Conservation (phyloP, 345 rosid species). For the Microcos paniculata region DNA sequence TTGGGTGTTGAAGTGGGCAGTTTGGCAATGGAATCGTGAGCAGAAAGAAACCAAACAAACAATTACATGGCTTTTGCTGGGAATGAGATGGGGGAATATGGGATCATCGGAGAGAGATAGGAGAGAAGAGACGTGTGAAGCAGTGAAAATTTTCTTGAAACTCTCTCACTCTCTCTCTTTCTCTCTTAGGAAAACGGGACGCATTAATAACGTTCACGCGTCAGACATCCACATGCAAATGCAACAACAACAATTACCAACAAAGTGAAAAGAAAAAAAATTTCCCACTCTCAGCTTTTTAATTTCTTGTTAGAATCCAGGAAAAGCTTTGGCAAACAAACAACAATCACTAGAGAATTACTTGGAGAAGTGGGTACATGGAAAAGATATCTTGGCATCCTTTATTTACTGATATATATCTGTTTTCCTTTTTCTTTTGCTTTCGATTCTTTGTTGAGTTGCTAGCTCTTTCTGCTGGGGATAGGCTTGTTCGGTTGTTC, state of each 20-base stretch:
- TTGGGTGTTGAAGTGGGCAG: constrained; percentile 1
- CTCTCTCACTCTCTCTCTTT: neutral
- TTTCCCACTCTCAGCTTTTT: neutral
- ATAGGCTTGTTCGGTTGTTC: constrained; percentile 18
- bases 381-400: too few species aligned
- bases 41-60: neutral
- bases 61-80: neutral
- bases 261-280: neutral
- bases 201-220: constrained; percentile 36
- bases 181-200: constrained; percentile 28
- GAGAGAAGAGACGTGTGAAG: constrained; percentile 20
- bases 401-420: neutral
- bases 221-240: constrained; percentile 31
- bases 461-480: constrained; percentile 11
- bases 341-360: too few species aligned
- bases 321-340: too few species aligned
- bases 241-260: neutral
- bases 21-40: neutral
- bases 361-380: too few species aligned
- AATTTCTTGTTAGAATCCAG: neutral
- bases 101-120: neutral
- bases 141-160: neutral
- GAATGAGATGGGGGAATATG: neutral
- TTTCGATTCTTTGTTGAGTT: neutral
- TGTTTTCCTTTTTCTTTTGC: neutral